phyloP scores from a whole-genome alignment of 2,329 filamentous ascomycete genomes.

The Clonostachys byssicola region DNA sequence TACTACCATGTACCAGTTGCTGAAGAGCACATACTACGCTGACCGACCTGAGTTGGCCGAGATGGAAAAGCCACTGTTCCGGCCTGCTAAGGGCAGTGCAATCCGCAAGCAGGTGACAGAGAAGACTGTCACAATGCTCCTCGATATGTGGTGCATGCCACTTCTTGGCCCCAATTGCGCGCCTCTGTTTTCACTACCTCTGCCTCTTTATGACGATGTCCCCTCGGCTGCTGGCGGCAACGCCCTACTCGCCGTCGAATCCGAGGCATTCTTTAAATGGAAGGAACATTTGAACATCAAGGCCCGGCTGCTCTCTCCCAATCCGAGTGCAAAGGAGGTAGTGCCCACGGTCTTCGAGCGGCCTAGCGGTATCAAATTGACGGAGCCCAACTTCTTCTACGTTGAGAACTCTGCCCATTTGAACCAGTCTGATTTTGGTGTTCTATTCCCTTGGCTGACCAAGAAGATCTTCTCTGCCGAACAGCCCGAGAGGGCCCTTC shows the following conservation, averaged over 20 bases:
- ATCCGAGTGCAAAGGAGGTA: conserved; percentile 39
- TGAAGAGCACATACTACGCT: conserved; percentile 75
- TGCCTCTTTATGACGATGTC: conserved; percentile 61
- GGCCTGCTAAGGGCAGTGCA: conserved; percentile 46
- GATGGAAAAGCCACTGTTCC: conserved; percentile 56
- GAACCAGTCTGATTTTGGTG: conserved; percentile 78
- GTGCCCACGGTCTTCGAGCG: conserved; percentile 33
- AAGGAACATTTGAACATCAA: conserved; percentile 65
- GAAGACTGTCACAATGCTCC: conserved; percentile 59
- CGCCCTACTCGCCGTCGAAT: conserved; percentile 67
- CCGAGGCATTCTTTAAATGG: conserved; percentile 78
- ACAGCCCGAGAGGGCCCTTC: conserved; percentile 53
- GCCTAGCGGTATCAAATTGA: conserved; percentile 33
- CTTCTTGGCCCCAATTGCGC: conserved; percentile 58
- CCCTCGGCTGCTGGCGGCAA: conserved; percentile 47
- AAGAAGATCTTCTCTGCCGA: conserved; percentile 53
- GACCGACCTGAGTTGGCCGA: conserved; percentile 35
- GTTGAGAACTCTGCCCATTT: conserved; percentile 72
- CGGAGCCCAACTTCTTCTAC: conserved; percentile 69
- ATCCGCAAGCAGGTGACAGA: conserved; percentile 66
- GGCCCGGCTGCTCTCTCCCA: conserved; percentile 59
- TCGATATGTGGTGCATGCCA: conserved; percentile 81
- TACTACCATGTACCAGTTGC: conserved; percentile 67
- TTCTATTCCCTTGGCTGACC: conserved; percentile 72
- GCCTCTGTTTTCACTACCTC: conserved; percentile 65